Evolutionary conservation across 495 filamentous ascomycete species (phyloP).

Genomic region (Talaromyces wortmannii): DNA sequence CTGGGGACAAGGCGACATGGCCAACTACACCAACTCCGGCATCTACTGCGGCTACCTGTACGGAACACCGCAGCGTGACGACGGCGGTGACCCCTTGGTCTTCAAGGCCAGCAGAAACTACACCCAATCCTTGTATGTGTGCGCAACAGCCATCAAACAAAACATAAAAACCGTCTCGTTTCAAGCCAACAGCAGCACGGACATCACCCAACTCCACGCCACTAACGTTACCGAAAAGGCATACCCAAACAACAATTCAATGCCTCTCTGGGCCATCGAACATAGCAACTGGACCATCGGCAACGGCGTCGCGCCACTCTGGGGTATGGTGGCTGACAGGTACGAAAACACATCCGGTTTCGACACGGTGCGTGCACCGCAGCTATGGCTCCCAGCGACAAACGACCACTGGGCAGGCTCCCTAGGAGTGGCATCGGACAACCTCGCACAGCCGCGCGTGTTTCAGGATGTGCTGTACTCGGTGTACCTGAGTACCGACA

Average conservation of each 20-base stretch:
- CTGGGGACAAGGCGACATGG: slow-evolving; percentile 13
- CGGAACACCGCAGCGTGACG: slow-evolving; percentile 21
- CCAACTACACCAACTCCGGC: slow-evolving; percentile 31
- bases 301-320: slow-evolving; percentile 17
- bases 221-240: slow-evolving; percentile 3
- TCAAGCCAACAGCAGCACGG: slow-evolving; percentile 18
- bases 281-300: slow-evolving; percentile 8
- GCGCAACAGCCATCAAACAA: slow-evolving; percentile 28
- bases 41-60: slow-evolving; percentile 27
- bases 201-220: slow-evolving; percentile 10
- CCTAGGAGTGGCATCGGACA: background rate
- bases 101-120: slow-evolving; percentile 24
- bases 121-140: slow-evolving; percentile 30
- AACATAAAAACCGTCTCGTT: slow-evolving; percentile 34
- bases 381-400: slow-evolving; percentile 14
- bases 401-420: background rate
- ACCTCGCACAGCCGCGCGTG: slow-evolving; percentile 3
- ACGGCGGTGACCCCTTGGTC: slow-evolving; percentile 13
- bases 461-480: slow-evolving; percentile 6
- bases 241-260: background rate
- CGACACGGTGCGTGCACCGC: slow-evolving; percentile 14
- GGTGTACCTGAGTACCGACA: slow-evolving; percentile 3
- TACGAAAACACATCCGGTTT: slow-evolving; percentile 18
- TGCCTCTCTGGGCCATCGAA: slow-evolving; percentile 15
- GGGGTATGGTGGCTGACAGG: slow-evolving; percentile 23